A percentile compares a stretch with the other conserved stretches of the same genome.
phyloP scores from a whole-genome alignment of 2,329 filamentous ascomycete genomes.

The Sphaerulina musiva region DNA sequence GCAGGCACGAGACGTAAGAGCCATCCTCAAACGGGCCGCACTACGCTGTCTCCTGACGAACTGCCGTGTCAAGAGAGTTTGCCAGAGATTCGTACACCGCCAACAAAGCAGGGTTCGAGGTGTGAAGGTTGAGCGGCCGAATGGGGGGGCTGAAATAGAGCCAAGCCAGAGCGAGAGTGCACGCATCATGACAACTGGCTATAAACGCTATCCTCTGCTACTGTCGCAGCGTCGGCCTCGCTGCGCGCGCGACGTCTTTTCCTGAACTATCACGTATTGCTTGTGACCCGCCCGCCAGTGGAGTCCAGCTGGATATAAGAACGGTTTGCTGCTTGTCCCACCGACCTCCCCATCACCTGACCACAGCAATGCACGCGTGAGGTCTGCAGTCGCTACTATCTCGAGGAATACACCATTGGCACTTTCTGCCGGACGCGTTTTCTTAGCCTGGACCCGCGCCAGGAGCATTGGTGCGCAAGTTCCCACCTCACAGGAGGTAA shows the following conservation, averaged over 20 bases:
- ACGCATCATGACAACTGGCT: neutral
- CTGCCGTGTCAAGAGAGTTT: neutral
- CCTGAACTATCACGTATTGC: no score
- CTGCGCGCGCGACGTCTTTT: neutral
- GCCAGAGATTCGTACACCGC: neutral
- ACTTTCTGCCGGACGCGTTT: neutral
- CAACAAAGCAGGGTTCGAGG: neutral
- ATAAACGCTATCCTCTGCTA: neutral
- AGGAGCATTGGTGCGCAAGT: conserved; percentile 4
- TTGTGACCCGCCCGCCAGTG: no score
- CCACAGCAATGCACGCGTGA: neutral
- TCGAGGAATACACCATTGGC: neutral
- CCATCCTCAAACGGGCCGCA: neutral
- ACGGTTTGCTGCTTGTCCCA: neutral
- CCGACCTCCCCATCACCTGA: neutral
- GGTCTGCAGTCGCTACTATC: neutral
- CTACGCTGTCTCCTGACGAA: no score
- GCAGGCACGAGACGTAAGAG: neutral
- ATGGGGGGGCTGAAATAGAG: neutral
- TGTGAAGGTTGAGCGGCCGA: neutral
- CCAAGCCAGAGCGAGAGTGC: neutral
- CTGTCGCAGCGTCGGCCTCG: no score
- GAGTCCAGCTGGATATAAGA: neutral
- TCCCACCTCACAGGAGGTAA: neutral
- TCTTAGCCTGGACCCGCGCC: neutral